phyloP scores from a whole-genome alignment of 768 basidiomycete genomes.

The Trametes villosa region DNA sequence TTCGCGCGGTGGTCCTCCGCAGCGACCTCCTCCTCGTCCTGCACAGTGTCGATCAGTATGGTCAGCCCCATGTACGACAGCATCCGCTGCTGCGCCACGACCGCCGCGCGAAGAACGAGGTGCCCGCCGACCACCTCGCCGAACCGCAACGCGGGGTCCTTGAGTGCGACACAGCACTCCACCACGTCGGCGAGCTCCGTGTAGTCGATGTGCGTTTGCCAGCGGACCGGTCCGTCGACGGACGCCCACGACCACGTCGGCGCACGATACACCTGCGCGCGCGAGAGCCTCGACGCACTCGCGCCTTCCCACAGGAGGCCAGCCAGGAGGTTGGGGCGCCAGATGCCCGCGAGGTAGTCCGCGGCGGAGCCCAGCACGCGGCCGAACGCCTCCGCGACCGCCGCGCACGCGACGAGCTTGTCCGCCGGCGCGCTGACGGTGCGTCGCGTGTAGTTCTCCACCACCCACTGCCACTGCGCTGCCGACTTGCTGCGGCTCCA shows the following conservation, averaged over 20 bases:
- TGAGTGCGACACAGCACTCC: no score
- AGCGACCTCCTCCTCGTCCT: no score
- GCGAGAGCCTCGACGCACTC: neutral
- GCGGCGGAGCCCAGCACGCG: neutral
- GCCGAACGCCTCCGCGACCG: slow-evolving; percentile 15
- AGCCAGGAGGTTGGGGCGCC: slow-evolving; percentile 1
- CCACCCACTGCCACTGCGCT: slow-evolving; percentile 1
- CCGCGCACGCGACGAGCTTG: slow-evolving; percentile 19
- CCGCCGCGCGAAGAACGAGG: no score
- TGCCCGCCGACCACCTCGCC: no score
- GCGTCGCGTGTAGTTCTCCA: slow-evolving; percentile 13
- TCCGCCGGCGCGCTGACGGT: slow-evolving; percentile 6
- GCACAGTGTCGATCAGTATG: no score
- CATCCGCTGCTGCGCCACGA: no score
- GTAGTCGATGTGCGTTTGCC: no score
- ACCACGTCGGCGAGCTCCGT: no score
- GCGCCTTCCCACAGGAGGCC: slow-evolving; percentile 20
- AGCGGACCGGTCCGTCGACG: no score
- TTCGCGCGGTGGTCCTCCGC: no score
- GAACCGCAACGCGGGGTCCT: no score
- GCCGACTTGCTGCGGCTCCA: neutral
- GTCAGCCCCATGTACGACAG: no score
- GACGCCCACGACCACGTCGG: slow-evolving; percentile 23
- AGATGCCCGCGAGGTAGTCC: slow-evolving; percentile 20
- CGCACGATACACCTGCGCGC: neutral